These are phyloP conservation scores for Fusarium tricinctum DNA, from an alignment of 2,329 filamentous ascomycete species.

Conservation along the genomic window DNA sequence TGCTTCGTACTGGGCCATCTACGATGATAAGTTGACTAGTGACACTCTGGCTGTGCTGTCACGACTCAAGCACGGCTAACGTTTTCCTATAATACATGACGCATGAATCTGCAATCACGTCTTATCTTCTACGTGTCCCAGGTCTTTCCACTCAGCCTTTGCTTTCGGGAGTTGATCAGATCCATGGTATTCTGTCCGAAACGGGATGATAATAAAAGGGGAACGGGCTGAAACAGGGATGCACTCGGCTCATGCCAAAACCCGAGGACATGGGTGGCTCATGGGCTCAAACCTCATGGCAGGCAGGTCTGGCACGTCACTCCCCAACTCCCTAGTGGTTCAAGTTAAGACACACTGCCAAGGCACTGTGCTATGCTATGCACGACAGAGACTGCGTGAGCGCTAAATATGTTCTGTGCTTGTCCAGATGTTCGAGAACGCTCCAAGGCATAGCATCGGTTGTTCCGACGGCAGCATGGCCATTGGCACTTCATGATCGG, in stretches of 20 bases:
- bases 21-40: slow-evolving; percentile 13
- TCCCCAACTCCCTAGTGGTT: slow-evolving; percentile 7
- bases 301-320: slow-evolving; percentile 18
- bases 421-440: slow-evolving; percentile 41
- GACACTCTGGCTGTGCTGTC: slow-evolving; percentile 9
- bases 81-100: slow-evolving; percentile 29
- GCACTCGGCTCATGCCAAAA: slow-evolving; percentile 14
- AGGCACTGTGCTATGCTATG: slow-evolving; percentile 15
- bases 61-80: slow-evolving; percentile 34
- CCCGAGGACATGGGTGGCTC: slow-evolving; percentile 23
- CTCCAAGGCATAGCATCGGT: slow-evolving; percentile 29
- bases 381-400: slow-evolving; percentile 37
- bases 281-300: background rate
- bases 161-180: background rate
- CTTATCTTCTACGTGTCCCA: slow-evolving; percentile 21
- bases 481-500: background rate
- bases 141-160: slow-evolving; percentile 1
- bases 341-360: background rate
- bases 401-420: slow-evolving; percentile 37
- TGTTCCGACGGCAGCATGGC: slow-evolving; percentile 17
- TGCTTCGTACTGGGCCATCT: slow-evolving; percentile 28
- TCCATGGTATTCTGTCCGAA: slow-evolving; percentile 16
- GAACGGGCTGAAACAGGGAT: slow-evolving; percentile 43
- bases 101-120: slow-evolving; percentile 15
- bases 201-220: slow-evolving; percentile 38